Evolutionary conservation across 2,329 filamentous ascomycete genomes (phyloP).

Genomic region (Ustilaginoidea virens): DNA sequence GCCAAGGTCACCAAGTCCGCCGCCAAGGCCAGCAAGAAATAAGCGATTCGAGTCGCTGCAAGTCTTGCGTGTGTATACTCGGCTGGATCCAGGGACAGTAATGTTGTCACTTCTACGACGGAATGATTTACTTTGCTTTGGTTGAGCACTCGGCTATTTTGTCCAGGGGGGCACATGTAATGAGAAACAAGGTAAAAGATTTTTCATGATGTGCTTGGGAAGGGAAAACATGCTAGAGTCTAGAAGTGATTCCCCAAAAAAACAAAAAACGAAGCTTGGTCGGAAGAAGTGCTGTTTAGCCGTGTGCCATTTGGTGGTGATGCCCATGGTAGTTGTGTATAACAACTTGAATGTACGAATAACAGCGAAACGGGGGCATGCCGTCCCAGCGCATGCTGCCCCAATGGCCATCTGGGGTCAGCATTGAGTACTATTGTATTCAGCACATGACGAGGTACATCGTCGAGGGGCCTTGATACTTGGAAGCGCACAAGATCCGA

Average conservation of each 20-base stretch:
- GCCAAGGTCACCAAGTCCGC: slow-evolving; percentile 61
- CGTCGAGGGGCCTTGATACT: too few relatives aligned
- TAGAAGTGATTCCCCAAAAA: slow-evolving; percentile 21
- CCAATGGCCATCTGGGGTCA: too few relatives aligned
- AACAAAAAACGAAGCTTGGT: slow-evolving; percentile 4
- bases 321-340: too few relatives aligned
- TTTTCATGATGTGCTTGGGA: slow-evolving; percentile 23
- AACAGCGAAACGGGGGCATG: too few relatives aligned
- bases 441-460: too few relatives aligned
- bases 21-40: slow-evolving; percentile 63
- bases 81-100: slow-evolving; percentile 11
- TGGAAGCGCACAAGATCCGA: too few relatives aligned
- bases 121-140: slow-evolving; percentile 27
- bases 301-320: too few relatives aligned
- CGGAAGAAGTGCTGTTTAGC: too few relatives aligned
- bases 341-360: too few relatives aligned
- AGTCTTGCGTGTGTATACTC: slow-evolving; percentile 12
- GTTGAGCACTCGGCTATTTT: slow-evolving; percentile 27
- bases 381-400: too few relatives aligned
- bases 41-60: slow-evolving; percentile 23
- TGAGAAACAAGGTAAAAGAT: slow-evolving; percentile 18
- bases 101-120: slow-evolving; percentile 30
- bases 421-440: too few relatives aligned
- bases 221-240: slow-evolving; percentile 31
- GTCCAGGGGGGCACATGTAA: slow-evolving; percentile 22